Percentiles rank a stretch among this genome's conserved stretches.
Evolutionary conservation across 1,284 basidiomycete species (phyloP).

Genomic region (Hymenochaete sp.): DNA sequence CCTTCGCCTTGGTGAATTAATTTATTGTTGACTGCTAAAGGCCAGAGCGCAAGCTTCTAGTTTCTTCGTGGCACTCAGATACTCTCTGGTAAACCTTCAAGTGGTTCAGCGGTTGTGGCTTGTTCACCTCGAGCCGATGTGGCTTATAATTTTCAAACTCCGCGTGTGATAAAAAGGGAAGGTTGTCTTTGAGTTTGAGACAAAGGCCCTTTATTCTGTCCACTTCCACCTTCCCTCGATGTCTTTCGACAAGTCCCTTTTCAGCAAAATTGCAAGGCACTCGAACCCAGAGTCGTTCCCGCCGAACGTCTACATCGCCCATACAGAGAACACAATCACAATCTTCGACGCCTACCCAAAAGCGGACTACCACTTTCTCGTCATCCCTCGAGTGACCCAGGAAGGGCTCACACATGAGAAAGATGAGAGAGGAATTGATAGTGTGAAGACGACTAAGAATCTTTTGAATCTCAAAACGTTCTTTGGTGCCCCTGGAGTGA

Average conservation of each 20-base stretch:
- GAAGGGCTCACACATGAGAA: background rate
- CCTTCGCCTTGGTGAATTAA: too few relatives aligned
- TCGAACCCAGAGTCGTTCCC: constrained; percentile 46
- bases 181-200: too few relatives aligned
- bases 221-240: constrained; percentile 1
- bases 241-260: constrained; percentile 27
- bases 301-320: constrained; percentile 51
- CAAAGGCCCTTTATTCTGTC: too few relatives aligned
- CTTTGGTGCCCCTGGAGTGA: constrained; percentile 33
- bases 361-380: constrained; percentile 74
- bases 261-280: constrained; percentile 55
- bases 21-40: too few relatives aligned
- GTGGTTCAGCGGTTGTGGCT: too few relatives aligned
- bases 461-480: constrained; percentile 32
- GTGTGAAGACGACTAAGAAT: background rate
- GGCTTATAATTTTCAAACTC: too few relatives aligned
- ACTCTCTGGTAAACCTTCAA: too few relatives aligned
- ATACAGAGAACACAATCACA: constrained; percentile 54
- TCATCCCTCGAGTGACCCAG: constrained; percentile 54
- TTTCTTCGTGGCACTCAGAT: too few relatives aligned
- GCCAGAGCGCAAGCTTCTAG: too few relatives aligned
- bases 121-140: too few relatives aligned
- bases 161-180: too few relatives aligned
- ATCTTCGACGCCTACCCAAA: constrained; percentile 86
- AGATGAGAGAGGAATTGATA: too few relatives aligned